Evolutionary conservation across 2,329 filamentous ascomycete genomes (phyloP).

Genomic region (Colletotrichum nymphaeae): DNA sequence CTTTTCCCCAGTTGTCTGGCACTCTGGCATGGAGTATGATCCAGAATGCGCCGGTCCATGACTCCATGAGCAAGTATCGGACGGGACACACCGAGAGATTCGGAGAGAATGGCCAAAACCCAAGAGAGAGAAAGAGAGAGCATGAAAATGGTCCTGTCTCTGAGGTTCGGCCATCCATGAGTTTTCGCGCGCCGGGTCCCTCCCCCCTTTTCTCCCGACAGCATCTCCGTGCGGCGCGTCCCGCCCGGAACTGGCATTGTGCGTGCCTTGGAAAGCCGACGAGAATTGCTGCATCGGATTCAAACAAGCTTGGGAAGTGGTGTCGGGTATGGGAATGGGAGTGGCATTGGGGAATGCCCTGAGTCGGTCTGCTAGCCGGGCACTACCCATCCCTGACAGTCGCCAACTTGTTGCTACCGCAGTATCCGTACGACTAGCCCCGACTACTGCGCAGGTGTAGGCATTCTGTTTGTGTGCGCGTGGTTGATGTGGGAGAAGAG

Average conservation of each 20-base stretch:
- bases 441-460: not conserved
- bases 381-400: conserved; percentile 26
- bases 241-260: conserved; percentile 25
- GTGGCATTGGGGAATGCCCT: not conserved
- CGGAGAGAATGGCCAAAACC: not conserved
- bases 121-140: not conserved
- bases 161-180: conserved; percentile 19
- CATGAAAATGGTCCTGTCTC: not conserved
- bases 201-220: conserved; percentile 13
- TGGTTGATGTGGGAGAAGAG: not conserved
- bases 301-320: conserved; percentile 13
- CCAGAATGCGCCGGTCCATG: conserved; percentile 11
- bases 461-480: not conserved
- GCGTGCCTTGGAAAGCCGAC: conserved; percentile 20
- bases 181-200: not conserved
- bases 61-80: not conserved
- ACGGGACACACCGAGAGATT: not conserved
- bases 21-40: conserved; percentile 23
- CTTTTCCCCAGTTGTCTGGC: conserved; percentile 3
- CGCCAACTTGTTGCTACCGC: not conserved
- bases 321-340: conserved; percentile 7
- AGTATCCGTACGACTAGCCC: not conserved
- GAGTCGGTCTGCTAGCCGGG: conserved; percentile 24
- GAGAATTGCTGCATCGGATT: conserved; percentile 10
- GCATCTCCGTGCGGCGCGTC: conserved; percentile 32